Base-by-base conservation (phyloP, 1,139 yeast genomes). In the Zhuliangozyma blackwelliae region DNA sequence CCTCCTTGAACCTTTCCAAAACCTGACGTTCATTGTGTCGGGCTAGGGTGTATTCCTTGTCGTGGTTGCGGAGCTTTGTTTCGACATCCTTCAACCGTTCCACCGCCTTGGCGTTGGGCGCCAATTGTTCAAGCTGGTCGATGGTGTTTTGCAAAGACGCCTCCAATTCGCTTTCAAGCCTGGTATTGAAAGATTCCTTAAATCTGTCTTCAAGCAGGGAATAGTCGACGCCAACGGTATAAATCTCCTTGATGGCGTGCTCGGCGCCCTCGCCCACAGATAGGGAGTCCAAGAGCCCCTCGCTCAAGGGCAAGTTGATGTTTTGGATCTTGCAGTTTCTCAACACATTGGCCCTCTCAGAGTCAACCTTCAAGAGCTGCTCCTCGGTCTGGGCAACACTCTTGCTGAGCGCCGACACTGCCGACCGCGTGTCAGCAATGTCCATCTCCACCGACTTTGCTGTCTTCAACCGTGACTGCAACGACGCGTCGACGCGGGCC, bases 21-120 rank as follows among this genome's bases (percentile, higher is more conserved):
- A 82, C 62, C 39, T 69, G 71, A 37, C 73, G 66, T 46, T 89
- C 96, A 25, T 68, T 65, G 36, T 74, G 74, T 48, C 89, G 75
- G 2, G 87, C 81, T 30, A 59, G 59, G 7, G 75, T 72, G 41
- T 85, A 82, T 49, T 87, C 95, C 29, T 64, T 62, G 40, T 85
- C 94, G 34, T 82, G 72, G 8, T 70, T 77, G 16, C 71, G 69
- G 32, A 84, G 68, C 46, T 79, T 78, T 5, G 59, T 63, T 47
- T 83, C 82, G 5, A 85, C 87, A 40, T 84, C 92, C 32, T 68
- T 73, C 36, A 87, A 69, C 51, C 96, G 74, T 43, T 86, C 95
- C 22, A 75, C 66, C 0, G 97, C 96, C 48, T 84, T 83, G 22
- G 81, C 70, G 55, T 89, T 89, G 11, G 96, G 96, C 20, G 88